phyloP scores from a whole-genome alignment of 257 asterid species.

The Solanum sejunctum region DNA sequence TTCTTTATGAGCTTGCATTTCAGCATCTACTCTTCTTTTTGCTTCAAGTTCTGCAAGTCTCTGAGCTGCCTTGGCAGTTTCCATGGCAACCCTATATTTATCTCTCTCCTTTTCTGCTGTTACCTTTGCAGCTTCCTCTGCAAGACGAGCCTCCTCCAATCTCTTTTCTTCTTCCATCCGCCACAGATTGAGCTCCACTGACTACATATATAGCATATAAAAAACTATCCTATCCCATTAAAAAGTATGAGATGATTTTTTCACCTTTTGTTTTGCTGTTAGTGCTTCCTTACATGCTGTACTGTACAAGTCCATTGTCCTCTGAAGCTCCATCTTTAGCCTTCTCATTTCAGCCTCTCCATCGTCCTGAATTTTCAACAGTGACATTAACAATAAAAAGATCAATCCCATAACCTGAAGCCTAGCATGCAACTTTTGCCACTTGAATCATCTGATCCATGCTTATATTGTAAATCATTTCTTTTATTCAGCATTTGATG shows the following conservation, averaged over 20 bases:
- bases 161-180: constrained; percentile 61
- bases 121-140: constrained; percentile 32
- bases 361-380: constrained; percentile 33
- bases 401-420: not conserved
- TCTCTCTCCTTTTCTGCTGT: constrained; percentile 23
- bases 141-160: constrained; percentile 33
- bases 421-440: not conserved
- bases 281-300: constrained; percentile 74
- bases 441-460: not conserved
- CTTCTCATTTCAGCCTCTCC: constrained; percentile 77
- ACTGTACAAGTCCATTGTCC: constrained; percentile 74
- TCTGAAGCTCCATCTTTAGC: constrained; percentile 68
- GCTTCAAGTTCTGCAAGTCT: constrained; percentile 33
- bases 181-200: constrained; percentile 66
- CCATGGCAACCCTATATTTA: constrained; percentile 20
- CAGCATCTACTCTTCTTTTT: constrained; percentile 26
- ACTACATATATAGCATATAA: constrained; percentile 17
- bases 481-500: not conserved
- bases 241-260: not conserved
- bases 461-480: not conserved
- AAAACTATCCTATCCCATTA: not conserved
- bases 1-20: constrained; percentile 24
- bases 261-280: constrained; percentile 66
- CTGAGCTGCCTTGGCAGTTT: constrained; percentile 30
- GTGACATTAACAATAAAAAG: not conserved